Percentiles rank a stretch among this genome's conserved stretches.
phyloP scores from a whole-genome alignment of 1,284 basidiomycete genomes.

The Anthracocystis setariae region DNA sequence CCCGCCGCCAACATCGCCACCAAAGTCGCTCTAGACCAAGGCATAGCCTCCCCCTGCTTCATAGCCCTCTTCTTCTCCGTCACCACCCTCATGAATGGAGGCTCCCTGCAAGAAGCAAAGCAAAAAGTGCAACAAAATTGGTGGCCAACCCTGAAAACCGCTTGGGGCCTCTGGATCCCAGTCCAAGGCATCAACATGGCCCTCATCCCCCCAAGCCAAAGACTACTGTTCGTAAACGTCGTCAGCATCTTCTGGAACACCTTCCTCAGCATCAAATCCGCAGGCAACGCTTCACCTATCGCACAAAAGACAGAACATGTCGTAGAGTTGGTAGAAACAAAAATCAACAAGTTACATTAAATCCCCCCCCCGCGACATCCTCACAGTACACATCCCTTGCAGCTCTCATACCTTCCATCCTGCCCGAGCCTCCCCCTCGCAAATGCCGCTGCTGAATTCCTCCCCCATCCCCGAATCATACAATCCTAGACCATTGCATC shows the following conservation, averaged over 20 bases:
- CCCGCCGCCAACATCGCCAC: slow-evolving; percentile 41
- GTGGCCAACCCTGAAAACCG: slow-evolving; percentile 55
- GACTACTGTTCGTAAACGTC: slow-evolving; percentile 59
- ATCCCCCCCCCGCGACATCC: not conserved
- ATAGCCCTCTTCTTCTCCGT: slow-evolving; percentile 49
- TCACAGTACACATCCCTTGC: not conserved
- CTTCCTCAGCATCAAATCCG: slow-evolving; percentile 46
- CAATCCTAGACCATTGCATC: too few species aligned
- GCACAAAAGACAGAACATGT: not conserved
- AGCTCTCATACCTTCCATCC: too few species aligned
- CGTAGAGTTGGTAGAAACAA: slow-evolving; percentile 33
- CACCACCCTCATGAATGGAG: slow-evolving; percentile 53
- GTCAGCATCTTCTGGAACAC: slow-evolving; percentile 60
- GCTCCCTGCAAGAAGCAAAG: slow-evolving; percentile 25
- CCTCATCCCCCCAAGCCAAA: slow-evolving; percentile 37
- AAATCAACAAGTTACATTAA: slow-evolving; percentile 34
- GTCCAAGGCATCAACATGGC: slow-evolving; percentile 61
- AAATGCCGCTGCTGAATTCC: too few species aligned
- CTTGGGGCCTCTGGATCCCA: slow-evolving; percentile 58
- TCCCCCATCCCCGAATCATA: too few species aligned
- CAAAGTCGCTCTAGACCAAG: slow-evolving; percentile 58
- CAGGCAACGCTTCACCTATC: not conserved
- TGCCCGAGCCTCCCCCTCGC: too few species aligned
- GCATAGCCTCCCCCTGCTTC: slow-evolving; percentile 49
- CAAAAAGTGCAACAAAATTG: slow-evolving; percentile 50